Conservation (phyloP, 164 flowering plant species). For the Cinnamomum micranthum region DNA sequence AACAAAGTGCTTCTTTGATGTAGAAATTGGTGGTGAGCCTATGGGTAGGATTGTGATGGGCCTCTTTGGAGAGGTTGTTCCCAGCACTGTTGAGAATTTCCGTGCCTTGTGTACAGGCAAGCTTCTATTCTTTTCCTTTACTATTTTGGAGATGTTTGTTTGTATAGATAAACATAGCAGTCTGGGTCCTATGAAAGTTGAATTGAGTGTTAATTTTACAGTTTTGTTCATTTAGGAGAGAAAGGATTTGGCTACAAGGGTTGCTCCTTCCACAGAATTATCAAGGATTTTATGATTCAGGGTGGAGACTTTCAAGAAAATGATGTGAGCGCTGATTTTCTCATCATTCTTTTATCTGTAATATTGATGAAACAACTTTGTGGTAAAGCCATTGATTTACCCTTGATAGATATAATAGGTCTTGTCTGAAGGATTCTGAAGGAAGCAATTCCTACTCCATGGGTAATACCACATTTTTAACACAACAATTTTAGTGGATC, state of each 20-base stretch:
- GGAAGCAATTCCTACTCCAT: too few relatives aligned
- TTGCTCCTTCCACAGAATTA: constrained; percentile 71
- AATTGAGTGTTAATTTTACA: not conserved
- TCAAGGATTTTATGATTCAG: constrained; percentile 80
- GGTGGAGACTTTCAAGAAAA: constrained; percentile 77
- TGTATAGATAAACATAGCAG: not conserved
- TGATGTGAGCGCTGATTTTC: constrained; percentile 37
- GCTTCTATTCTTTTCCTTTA: not conserved
- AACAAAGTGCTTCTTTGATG: constrained; percentile 66
- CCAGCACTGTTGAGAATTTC: constrained; percentile 67
- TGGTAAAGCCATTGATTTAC: not conserved
- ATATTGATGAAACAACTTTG: not conserved
- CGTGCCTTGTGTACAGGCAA: constrained; percentile 74
- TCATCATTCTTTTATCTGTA: not conserved
- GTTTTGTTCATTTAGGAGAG: constrained; percentile 31
- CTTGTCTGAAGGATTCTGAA: too few relatives aligned
- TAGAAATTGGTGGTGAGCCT: constrained; percentile 63
- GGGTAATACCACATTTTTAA: too few relatives aligned
- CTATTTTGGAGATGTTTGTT: not conserved
- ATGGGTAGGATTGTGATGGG: constrained; percentile 65
- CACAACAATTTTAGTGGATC: too few relatives aligned
- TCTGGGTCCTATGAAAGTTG: not conserved
- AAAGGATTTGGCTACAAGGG: constrained; percentile 81
- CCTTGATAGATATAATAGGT: not conserved
- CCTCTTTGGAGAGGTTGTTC: constrained; percentile 66